Evolutionary conservation across 805 yeast genomes (phyloP), one percentile per base, ranked within the genome.

Genomic region (Cyberlindnera bimundalis): DNA sequence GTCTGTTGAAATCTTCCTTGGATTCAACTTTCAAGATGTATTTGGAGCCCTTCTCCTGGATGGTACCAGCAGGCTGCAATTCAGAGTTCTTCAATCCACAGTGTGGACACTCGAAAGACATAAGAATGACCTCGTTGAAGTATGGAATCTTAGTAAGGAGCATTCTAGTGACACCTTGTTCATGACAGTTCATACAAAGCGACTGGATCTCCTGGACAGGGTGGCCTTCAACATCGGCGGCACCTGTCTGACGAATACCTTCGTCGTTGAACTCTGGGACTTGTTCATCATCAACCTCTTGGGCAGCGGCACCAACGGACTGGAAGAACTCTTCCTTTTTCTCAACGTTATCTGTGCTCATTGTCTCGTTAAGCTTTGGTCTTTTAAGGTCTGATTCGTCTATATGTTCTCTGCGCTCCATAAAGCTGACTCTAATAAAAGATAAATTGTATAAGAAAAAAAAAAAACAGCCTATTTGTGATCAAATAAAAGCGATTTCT

Each of bases 131-230:
- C 62, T 93, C 97, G 49, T 90, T 72, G 67, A 93, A 93, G 56
- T 71, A 88, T 15, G 99, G 99, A 54, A 93, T 93, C 39, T 79
- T 73, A 12, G 99, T 93, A 55, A 93, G 69, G 31, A 93, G 70
- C 61, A 93, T 62, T 51, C 95, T 69, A 5, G 99, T 93, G 39
- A 71, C 71, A 44, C 99, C 99, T 42, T 78, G 74, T 51, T 91
- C 69, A 48, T 81, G 85, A 65, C 99, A 93, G 70, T 86, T 87
- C 96, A 93, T 90, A 69, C 99, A 93, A 29, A 93, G 67, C 8
- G 97, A 88, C 59, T 91, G 91, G 48, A 93, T 78, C 62, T 93
- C 98, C 61, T 90, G 97, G 15, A 93, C 96, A 2, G 96, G 95
- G 52, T 88, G 93, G 5, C 96, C 96, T 61, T 80, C 81, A 9